Percentiles rank a stretch among this genome's conserved stretches.
These are phyloP conservation scores for Solanum paucissectum DNA, from an alignment of 257 asterid species.

Conservation along the genomic window DNA sequence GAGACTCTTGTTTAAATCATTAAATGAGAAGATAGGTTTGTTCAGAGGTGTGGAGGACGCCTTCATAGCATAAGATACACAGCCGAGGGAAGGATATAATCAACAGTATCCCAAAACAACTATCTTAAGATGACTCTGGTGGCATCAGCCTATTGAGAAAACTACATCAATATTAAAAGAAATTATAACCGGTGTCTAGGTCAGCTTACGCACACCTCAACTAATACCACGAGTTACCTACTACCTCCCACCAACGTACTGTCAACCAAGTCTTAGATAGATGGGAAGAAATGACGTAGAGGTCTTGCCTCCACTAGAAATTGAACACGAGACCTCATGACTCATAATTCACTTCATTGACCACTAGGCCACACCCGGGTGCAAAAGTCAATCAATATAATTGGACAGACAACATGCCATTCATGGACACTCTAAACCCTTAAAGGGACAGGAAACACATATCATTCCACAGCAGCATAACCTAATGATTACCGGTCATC, in stretches of 20 bases:
- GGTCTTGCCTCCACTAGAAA: neutral
- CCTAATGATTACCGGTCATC: slow-evolving; percentile 56
- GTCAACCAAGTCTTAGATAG: neutral
- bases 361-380: neutral
- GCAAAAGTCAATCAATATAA: neutral
- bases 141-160: neutral
- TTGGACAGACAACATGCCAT: neutral
- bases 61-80: neutral
- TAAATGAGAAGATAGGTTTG: neutral
- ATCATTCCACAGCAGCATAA: neutral
- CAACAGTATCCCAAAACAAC: neutral
- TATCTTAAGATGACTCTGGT: neutral
- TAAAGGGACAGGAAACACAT: neutral
- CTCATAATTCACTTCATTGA: neutral
- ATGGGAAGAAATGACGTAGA: neutral
- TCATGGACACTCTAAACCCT: neutral
- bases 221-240: neutral
- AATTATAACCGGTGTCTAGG: neutral
- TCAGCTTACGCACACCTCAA: neutral
- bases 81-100: neutral
- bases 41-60: neutral
- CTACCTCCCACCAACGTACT: neutral
- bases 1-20: slow-evolving; percentile 5
- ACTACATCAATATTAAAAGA: neutral
- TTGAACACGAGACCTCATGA: neutral